phyloP scores from a whole-genome alignment of 768 basidiomycete genomes.

The Termitomyces eurrhizus region DNA sequence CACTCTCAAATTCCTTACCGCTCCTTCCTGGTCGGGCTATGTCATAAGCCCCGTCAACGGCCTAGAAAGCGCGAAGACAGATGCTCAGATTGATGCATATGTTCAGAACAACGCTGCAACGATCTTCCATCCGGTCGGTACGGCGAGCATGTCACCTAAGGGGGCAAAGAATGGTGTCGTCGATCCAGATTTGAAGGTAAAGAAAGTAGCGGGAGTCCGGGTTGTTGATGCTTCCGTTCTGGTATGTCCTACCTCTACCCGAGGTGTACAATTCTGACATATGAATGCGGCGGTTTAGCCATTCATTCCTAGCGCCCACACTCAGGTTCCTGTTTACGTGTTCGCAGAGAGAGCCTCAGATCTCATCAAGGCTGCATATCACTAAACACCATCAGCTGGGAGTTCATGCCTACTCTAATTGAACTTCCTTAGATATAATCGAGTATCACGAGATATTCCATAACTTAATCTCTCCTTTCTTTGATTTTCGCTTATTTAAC shows the following conservation, averaged over 20 bases:
- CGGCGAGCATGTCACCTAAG: conserved; percentile 23
- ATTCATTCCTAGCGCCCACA: neutral
- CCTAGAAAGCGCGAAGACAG: conserved; percentile 1
- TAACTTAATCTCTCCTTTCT: neutral
- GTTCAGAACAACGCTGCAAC: neutral
- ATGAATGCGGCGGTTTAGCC: neutral
- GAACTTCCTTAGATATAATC: neutral
- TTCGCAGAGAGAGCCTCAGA: neutral
- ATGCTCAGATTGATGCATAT: conserved; percentile 7
- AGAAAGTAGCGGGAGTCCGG: conserved; percentile 24
- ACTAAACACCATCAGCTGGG: neutral
- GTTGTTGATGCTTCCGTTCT: conserved; percentile 32
- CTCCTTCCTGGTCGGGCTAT: conserved; percentile 4
- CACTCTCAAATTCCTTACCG: conserved; percentile 5
- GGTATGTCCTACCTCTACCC: neutral
- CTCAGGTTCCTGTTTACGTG: neutral
- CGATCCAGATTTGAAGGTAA: conserved; percentile 27
- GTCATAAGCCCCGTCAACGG: conserved; percentile 2
- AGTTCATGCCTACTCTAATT: no score
- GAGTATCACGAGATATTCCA: no score
- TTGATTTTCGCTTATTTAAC: neutral
- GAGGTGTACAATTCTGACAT: neutral
- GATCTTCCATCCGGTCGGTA: conserved; percentile 17
- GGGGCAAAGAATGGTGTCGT: conserved; percentile 24
- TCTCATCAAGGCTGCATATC: neutral